Conservation (phyloP, 768 basidiomycete species). For the Mycena filopes region DNA sequence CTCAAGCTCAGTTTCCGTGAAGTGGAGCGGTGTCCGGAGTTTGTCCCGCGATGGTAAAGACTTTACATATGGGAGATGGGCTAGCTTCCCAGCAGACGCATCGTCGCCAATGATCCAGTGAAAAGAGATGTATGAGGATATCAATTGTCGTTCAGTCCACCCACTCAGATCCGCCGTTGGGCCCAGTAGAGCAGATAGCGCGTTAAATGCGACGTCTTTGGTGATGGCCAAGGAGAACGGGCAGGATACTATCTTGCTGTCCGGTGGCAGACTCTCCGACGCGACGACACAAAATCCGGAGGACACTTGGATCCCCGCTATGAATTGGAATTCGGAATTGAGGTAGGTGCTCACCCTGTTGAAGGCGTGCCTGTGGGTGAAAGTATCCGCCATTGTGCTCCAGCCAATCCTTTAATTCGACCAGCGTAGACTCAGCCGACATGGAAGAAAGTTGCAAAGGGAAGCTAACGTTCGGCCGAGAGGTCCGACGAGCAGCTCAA, state of each 20-base stretch:
- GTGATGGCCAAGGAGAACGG: slow-evolving; percentile 77
- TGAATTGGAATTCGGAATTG: not conserved
- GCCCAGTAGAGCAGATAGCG: slow-evolving; percentile 55
- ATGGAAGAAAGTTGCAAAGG: not conserved
- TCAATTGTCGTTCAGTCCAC: slow-evolving; percentile 75
- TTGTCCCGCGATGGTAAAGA: slow-evolving; percentile 67
- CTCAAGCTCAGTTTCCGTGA: slow-evolving; percentile 68
- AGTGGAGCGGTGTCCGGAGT: slow-evolving; percentile 81
- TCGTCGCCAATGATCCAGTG: slow-evolving; percentile 63
- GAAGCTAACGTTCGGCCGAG: too few species aligned
- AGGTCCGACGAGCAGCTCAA: too few species aligned
- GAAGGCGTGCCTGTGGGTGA: slow-evolving; percentile 56
- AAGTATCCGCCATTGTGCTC: slow-evolving; percentile 59
- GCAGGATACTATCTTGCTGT: slow-evolving; percentile 70
- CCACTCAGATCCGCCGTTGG: slow-evolving; percentile 35
- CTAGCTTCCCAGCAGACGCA: not conserved
- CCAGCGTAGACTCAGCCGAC: slow-evolving; percentile 9
- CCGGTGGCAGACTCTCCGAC: slow-evolving; percentile 53
- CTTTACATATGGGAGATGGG: slow-evolving; percentile 72
- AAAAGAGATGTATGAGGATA: slow-evolving; percentile 72
- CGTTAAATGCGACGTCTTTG: slow-evolving; percentile 54
- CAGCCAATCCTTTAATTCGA: slow-evolving; percentile 57
- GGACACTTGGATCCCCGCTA: slow-evolving; percentile 41
- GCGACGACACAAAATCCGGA: slow-evolving; percentile 66
- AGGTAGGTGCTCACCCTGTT: slow-evolving; percentile 53